phyloP scores from a whole-genome alignment of 768 basidiomycete species.

The Suillus luteus region DNA sequence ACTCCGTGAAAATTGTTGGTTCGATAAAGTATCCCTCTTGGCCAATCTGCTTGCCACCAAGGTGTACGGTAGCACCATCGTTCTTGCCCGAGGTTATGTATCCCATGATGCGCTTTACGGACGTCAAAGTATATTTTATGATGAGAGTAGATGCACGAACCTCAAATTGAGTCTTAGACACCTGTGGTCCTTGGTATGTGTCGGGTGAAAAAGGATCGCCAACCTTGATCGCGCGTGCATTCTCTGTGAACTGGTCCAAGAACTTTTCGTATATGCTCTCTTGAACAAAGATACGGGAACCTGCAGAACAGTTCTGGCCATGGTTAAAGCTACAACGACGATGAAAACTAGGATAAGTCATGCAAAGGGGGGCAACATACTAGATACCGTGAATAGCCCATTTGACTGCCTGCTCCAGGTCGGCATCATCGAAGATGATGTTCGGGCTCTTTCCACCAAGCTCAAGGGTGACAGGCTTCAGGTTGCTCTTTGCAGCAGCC shows the following conservation, averaged over 20 bases:
- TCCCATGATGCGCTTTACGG: constrained; percentile 42
- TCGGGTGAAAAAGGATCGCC: constrained; percentile 48
- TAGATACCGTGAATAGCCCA: constrained; percentile 77
- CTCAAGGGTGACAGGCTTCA: constrained; percentile 72
- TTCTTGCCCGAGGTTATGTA: constrained; percentile 54
- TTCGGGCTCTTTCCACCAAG: constrained; percentile 54
- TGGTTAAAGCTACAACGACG: constrained; percentile 38
- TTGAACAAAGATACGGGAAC: constrained; percentile 62
- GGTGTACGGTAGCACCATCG: constrained; percentile 48
- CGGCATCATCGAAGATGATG: constrained; percentile 51
- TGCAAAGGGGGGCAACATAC: constrained; percentile 41
- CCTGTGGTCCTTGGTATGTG: constrained; percentile 49
- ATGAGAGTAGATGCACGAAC: constrained; percentile 21
- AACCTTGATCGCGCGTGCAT: constrained; percentile 34
- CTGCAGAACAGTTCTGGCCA: constrained; percentile 54
- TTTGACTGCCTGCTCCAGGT: constrained; percentile 57
- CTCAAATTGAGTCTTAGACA: constrained; percentile 50
- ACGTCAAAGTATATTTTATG: not conserved
- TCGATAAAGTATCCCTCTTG: constrained; percentile 47
- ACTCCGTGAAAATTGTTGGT: constrained; percentile 47
- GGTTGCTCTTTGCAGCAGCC: constrained; percentile 75
- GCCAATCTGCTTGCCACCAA: constrained; percentile 46
- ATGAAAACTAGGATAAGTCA: not conserved
- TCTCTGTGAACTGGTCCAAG: constrained; percentile 43
- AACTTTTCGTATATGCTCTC: constrained; percentile 59